These are phyloP conservation scores for Candida palmyrensis DNA, from an alignment of 805 yeast species.

Conservation along the genomic window DNA sequence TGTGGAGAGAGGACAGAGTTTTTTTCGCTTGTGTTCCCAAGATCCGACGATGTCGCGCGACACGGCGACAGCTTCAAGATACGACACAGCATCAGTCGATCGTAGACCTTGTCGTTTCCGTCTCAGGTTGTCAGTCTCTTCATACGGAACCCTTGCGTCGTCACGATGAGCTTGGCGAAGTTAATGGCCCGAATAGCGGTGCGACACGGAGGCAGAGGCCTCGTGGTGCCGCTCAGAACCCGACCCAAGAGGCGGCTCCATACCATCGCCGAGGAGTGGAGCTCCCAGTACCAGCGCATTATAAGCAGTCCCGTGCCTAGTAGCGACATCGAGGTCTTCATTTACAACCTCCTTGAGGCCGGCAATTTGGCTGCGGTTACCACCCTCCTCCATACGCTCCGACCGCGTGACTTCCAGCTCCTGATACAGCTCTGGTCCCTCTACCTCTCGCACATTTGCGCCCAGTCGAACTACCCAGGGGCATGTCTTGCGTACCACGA, in stretches of 20 bases:
- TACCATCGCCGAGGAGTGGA: too few relatives aligned
- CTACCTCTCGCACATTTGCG: conserved; percentile 19
- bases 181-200: too few relatives aligned
- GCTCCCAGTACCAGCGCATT: not conserved
- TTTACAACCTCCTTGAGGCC: conserved; percentile 14
- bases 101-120: not conserved
- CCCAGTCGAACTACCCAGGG: conserved; percentile 20
- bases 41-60: too few relatives aligned
- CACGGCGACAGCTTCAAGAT: too few relatives aligned
- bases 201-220: too few relatives aligned
- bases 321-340: conserved; percentile 12
- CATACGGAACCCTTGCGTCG: not conserved
- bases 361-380: conserved; percentile 20
- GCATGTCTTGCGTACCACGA: conserved; percentile 32
- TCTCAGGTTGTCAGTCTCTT: not conserved
- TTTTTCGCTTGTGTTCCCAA: too few relatives aligned
- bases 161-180: too few relatives aligned
- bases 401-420: conserved; percentile 9
- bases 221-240: not conserved
- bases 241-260: not conserved
- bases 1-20: too few relatives aligned
- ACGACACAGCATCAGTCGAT: not conserved
- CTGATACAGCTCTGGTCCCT: conserved; percentile 33
- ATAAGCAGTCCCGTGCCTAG: not conserved
- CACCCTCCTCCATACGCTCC: conserved; percentile 19